Evolutionary conservation across 371 early-diverging fungal genomes (phyloP).

Genomic region (Zychaea mexicana): DNA sequence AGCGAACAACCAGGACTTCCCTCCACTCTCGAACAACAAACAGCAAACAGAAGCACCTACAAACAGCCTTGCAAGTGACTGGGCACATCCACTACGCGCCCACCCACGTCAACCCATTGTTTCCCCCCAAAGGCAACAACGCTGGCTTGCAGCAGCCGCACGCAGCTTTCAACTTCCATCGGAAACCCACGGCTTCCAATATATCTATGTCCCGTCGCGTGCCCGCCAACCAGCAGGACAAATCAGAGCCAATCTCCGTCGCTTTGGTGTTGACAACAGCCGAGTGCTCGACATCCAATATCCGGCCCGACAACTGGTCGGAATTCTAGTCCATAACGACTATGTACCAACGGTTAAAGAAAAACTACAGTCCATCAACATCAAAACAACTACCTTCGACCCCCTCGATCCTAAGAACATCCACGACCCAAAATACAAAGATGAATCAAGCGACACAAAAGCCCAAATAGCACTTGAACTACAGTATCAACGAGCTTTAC

Average conservation of each 20-base stretch:
- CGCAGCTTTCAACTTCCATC: constrained; percentile 7
- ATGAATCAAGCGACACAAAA: neutral
- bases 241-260: neutral
- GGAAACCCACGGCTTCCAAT: constrained; percentile 14
- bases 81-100: no score
- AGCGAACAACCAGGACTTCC: no score
- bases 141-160: constrained; percentile 3
- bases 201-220: constrained; percentile 6
- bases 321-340: constrained; percentile 9
- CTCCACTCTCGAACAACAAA: no score
- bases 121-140: neutral
- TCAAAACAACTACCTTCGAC: constrained; percentile 2
- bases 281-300: constrained; percentile 15
- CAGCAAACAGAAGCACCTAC: no score
- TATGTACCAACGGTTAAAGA: constrained; percentile 4
- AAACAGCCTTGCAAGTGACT: neutral
- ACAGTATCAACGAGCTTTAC: neutral
- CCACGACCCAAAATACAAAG: constrained; percentile 8
- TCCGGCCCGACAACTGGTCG: constrained; percentile 1
- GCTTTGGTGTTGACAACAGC: neutral
- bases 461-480: neutral
- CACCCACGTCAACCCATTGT: neutral
- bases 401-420: constrained; percentile 9
- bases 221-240: neutral
- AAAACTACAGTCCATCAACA: neutral